Percentiles rank a stretch among this genome's conserved stretches.
These are phyloP conservation scores for Taphrina betulina DNA, from an alignment of 1,139 yeast species.

Conservation along the genomic window DNA sequence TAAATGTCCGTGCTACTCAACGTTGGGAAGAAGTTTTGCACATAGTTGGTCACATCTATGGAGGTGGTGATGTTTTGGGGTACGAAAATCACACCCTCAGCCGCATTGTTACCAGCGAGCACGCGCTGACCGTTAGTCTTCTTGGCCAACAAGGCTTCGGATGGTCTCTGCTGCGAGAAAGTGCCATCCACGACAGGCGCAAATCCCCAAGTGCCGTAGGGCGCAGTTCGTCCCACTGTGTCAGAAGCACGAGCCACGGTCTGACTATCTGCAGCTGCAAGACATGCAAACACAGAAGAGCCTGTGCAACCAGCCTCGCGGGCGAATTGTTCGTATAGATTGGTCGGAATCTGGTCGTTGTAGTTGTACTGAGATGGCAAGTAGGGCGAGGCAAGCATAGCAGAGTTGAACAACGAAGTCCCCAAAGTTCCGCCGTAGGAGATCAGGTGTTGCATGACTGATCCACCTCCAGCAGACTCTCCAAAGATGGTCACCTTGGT, in stretches of 20 bases:
- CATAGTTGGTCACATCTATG: background rate
- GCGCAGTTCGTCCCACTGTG: background rate
- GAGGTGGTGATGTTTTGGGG: background rate
- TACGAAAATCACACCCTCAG: background rate
- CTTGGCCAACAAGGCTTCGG: background rate
- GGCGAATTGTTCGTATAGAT: background rate
- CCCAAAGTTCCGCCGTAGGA: constrained; percentile 4
- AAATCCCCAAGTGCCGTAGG: background rate
- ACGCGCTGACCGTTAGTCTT: background rate
- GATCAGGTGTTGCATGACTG: constrained; percentile 38
- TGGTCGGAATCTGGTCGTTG: background rate
- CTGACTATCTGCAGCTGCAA: background rate
- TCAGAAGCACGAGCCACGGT: background rate
- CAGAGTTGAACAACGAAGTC: background rate
- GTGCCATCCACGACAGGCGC: constrained; percentile 8
- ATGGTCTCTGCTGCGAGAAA: background rate
- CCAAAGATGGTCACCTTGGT: constrained; percentile 46
- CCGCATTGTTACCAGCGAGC: background rate
- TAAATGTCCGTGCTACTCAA: background rate
- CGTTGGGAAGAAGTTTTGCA: background rate
- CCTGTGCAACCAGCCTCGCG: background rate
- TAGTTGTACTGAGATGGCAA: constrained; percentile 7
- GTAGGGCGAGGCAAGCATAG: constrained; percentile 8
- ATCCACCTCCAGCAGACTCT: constrained; percentile 47
- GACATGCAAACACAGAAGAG: background rate